phyloP scores from a whole-genome alignment of 2,329 filamentous ascomycete genomes.

The Blumeriella jaapii region DNA sequence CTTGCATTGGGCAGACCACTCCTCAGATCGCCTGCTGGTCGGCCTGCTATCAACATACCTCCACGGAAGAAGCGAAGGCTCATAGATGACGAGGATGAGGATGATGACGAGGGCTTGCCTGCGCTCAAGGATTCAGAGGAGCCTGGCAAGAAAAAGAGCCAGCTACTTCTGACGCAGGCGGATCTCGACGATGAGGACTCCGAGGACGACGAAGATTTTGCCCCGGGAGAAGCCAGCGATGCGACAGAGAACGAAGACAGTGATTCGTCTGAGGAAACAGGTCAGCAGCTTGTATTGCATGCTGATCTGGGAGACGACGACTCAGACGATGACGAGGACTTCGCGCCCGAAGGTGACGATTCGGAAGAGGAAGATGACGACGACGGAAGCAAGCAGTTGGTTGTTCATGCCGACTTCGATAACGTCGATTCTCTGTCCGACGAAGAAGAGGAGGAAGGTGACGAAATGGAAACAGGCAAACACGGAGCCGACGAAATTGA shows the following conservation, averaged over 20 bases:
- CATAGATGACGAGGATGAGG: conserved; percentile 31
- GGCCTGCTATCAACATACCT: conserved; percentile 60
- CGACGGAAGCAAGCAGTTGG: conserved; percentile 4
- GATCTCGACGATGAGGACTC: conserved; percentile 29
- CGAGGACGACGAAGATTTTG: conserved; percentile 22
- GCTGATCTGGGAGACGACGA: conserved; percentile 30
- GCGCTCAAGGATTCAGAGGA: conserved; percentile 23
- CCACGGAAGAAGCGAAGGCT: conserved; percentile 58
- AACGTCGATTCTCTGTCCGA: conserved; percentile 1
- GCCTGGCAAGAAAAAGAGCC: conserved; percentile 23
- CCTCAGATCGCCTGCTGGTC: conserved; percentile 44
- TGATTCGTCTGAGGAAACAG: conserved; percentile 23
- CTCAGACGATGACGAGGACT: conserved; percentile 22
- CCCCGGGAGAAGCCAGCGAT: conserved; percentile 19
- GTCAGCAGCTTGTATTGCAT: conserved; percentile 17
- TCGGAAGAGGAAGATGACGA: conserved; percentile 6
- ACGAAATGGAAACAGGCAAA: background rate
- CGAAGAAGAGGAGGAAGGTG: background rate
- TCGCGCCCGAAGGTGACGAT: conserved; percentile 11
- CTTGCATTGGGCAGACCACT: conserved; percentile 70
- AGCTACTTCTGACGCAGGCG: conserved; percentile 21
- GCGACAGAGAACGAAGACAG: conserved; percentile 19
- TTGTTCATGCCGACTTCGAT: background rate
- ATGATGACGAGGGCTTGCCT: conserved; percentile 23
- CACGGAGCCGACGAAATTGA: background rate